Evolutionary conservation across 2,329 filamentous ascomycete species (phyloP).

Genomic region (Coniosporium tulheliwenetii): DNA sequence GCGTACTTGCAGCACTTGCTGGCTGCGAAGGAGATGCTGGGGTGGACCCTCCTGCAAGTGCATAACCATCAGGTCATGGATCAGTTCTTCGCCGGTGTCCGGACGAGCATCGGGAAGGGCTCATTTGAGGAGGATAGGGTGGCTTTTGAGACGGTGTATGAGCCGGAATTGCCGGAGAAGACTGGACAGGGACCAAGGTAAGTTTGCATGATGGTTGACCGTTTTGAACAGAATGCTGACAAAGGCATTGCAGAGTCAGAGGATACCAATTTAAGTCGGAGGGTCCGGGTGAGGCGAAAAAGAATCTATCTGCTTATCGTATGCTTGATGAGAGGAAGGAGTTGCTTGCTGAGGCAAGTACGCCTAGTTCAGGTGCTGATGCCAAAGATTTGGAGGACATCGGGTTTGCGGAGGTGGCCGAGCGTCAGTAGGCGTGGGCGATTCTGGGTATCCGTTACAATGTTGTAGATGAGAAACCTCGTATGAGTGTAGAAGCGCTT

Average conservation of each 20-base stretch:
- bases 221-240: constrained; percentile 1
- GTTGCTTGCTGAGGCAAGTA: constrained; percentile 32
- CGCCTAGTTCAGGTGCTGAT: constrained; percentile 31
- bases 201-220: constrained; percentile 5
- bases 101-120: constrained; percentile 42
- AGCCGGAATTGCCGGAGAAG: constrained; percentile 52
- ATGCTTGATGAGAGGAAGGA: constrained; percentile 35
- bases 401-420: constrained; percentile 8
- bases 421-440: neutral
- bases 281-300: constrained; percentile 44
- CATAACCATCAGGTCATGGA: constrained; percentile 70
- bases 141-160: constrained; percentile 53
- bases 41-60: constrained; percentile 81
- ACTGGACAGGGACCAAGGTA: constrained; percentile 63
- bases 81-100: constrained; percentile 57
- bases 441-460: no score
- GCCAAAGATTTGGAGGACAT: constrained; percentile 34
- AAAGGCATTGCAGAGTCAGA: constrained; percentile 33
- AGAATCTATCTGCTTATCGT: constrained; percentile 53
- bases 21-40: constrained; percentile 87
- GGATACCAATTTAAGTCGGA: constrained; percentile 71
- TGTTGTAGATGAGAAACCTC: no score
- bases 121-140: constrained; percentile 39
- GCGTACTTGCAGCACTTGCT: constrained; percentile 83
- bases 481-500: no score